Base-by-base conservation (phyloP, 2,329 filamentous ascomycete genomes). In the Diaporthe amygdali region DNA sequence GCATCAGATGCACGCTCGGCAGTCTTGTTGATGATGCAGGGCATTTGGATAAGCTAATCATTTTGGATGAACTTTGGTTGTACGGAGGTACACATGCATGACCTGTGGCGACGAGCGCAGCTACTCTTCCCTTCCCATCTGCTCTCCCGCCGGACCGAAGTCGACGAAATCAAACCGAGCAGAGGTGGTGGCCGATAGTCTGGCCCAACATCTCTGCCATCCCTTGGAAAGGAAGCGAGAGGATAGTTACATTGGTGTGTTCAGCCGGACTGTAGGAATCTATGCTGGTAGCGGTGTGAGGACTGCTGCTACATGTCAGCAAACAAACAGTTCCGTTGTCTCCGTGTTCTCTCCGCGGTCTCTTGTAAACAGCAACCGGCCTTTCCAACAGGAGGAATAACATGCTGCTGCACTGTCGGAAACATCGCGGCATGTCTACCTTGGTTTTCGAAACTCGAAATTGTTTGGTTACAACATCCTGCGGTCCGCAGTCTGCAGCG, bases 21-120 rank as follows among this genome's bases (percentile, higher is more conserved):
- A 68, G 66, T 68, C 52, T 49, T 34, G 52, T 47, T 63, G 59
- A 47, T 63, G 59, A 39, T 68, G 51, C 66, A 68, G 52, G 32
- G 66, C 54, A 46, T 27, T 68, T 39, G 34, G 49, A 44, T 67
- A 54, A 68, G 49, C 49, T 67, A 54, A 68, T 56, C 41, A 68
- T 47, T 67, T 22, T 59, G 39, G 52, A 47, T 39, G 66, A 39
- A 30, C 41, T 68, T 41, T 44, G 44, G 30, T 59, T 56, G 52
- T 27, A 49, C 17, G 41, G 14, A 32, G 54, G 54, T 32, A 47
- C 22, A n/a, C 41, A 17, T 55, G 51, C 27, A 59, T 59, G 52
- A 30, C 46, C 37, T 68, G 51, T 20, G 34, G 44, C 66, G 20
- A 44, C 51, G 8, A 15, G n/a, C 10, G 39, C 39, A 68, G 51